Evolutionary conservation across 805 yeast genomes (phyloP).

Genomic region (Metschnikowia proteae): DNA sequence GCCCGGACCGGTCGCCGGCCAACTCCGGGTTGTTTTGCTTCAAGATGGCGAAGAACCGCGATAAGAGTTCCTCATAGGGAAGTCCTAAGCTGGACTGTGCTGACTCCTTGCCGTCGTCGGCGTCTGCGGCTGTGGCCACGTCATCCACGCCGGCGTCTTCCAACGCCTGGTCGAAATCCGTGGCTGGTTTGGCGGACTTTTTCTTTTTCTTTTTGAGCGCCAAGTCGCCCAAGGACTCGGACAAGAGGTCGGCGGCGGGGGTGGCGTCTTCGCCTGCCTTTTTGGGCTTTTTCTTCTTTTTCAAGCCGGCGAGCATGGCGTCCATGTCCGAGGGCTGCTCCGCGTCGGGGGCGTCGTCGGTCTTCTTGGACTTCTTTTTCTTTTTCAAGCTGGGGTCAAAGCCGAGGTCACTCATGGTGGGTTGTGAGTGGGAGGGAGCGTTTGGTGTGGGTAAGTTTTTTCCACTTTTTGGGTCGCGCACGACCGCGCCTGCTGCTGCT

Average conservation of each 20-base stretch:
- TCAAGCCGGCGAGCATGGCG: conserved; percentile 68
- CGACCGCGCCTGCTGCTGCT: conserved; percentile 4
- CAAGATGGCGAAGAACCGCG: conserved; percentile 80
- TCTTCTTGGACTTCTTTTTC: conserved; percentile 73
- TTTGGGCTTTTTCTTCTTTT: conserved; percentile 33
- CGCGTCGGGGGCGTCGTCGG: conserved; percentile 34
- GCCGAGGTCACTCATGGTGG: conserved; percentile 50
- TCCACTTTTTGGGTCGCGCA: conserved; percentile 6
- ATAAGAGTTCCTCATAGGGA: conserved; percentile 71
- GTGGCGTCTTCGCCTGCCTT: conserved; percentile 18
- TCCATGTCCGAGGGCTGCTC: conserved; percentile 32
- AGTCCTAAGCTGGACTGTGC: conserved; percentile 48
- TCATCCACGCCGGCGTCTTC: conserved; percentile 85
- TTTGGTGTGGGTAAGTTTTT: neutral
- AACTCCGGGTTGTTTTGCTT: conserved; percentile 95
- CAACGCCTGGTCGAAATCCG: conserved; percentile 84
- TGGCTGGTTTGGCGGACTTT: conserved; percentile 53
- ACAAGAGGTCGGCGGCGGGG: conserved; percentile 28
- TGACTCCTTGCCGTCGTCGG: conserved; percentile 19
- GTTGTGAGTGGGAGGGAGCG: neutral
- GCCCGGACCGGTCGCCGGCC: conserved; percentile 92
- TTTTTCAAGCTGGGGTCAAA: conserved; percentile 74
- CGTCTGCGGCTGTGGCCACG: conserved; percentile 22
- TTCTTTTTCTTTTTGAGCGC: conserved; percentile 73
- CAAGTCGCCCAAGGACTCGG: conserved; percentile 38